A percentile compares a stretch with the other conserved stretches of the same genome.
Evolutionary conservation across 78 protist species (phyloP).

Genomic region (Ministeria vibrans): DNA sequence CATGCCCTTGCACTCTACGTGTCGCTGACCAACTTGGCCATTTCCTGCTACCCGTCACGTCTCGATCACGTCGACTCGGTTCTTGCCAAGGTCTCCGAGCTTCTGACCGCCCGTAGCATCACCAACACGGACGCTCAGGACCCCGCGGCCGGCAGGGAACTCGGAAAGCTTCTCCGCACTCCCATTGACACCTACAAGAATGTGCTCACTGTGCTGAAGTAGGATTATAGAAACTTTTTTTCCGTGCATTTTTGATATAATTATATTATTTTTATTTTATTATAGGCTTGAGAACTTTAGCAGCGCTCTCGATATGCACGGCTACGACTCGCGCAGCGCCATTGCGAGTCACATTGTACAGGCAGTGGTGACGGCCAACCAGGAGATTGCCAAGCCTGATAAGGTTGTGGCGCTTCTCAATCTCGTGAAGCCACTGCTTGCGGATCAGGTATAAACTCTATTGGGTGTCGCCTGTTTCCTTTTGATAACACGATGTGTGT

Average conservation of each 20-base stretch:
- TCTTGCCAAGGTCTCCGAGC: not conserved
- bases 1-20: conserved; percentile 56
- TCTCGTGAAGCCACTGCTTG: conserved; percentile 48
- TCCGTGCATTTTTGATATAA: no score
- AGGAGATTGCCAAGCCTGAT: conserved; percentile 5
- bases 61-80: conserved; percentile 64
- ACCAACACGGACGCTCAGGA: conserved; percentile 18
- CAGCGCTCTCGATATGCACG: conserved; percentile 32
- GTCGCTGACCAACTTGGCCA: conserved; percentile 67
- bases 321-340: conserved; percentile 34
- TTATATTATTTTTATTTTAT: no score
- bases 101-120: not conserved
- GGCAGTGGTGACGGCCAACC: not conserved
- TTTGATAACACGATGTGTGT: not conserved
- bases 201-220: conserved; percentile 47
- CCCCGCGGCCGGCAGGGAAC: conserved; percentile 40
- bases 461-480: no score
- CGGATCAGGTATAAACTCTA: conserved; percentile 32
- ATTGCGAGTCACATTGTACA: conserved; percentile 22
- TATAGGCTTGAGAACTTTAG: conserved; percentile 53
- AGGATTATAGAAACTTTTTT: no score
- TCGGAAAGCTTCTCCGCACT: conserved; percentile 28
- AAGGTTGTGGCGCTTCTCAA: conserved; percentile 27
- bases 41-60: conserved; percentile 63
- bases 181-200: conserved; percentile 56